Conservation (phyloP, 306 rosid genomes). For the Parietaria judaica region DNA sequence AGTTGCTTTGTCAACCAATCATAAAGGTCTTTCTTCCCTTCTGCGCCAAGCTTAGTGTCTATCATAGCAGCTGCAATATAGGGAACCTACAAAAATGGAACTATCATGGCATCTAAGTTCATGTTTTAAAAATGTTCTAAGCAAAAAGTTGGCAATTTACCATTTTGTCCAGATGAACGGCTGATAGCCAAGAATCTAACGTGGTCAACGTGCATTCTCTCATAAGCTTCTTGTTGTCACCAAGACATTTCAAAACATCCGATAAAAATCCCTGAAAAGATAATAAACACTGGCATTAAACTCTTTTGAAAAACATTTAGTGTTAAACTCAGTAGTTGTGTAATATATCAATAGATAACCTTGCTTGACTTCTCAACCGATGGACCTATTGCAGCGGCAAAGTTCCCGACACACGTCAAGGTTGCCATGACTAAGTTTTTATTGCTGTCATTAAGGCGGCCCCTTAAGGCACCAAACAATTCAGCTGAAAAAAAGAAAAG, state of each 20-base stretch:
- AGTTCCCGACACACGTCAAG: conserved; percentile 68
- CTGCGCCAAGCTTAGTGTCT: conserved; percentile 88
- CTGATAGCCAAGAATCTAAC: conserved; percentile 81
- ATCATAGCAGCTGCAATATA: conserved; percentile 60
- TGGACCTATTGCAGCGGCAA: conserved; percentile 95
- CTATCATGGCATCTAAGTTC: conserved; percentile 24
- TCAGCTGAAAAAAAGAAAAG: conserved; percentile 41
- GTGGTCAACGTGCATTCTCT: conserved; percentile 80
- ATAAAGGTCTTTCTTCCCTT: conserved; percentile 95
- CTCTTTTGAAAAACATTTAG: conserved; percentile 11
- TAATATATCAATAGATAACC: conserved; percentile 43
- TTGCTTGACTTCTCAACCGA: conserved; percentile 95
- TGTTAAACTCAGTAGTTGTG: neutral
- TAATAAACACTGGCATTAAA: conserved; percentile 16
- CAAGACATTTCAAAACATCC: conserved; percentile 80
- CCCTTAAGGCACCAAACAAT: conserved; percentile 87
- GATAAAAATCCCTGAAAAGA: conserved; percentile 70
- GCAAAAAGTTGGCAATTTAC: conserved; percentile 23
- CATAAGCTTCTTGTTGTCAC: conserved; percentile 99
- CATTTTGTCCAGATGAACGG: conserved; percentile 97
- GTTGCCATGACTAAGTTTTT: conserved; percentile 86
- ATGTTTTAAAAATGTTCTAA: neutral
- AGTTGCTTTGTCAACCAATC: conserved; percentile 93
- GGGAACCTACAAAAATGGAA: conserved; percentile 55
- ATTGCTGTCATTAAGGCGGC: conserved; percentile 82